Evolutionary conservation across 1,139 yeast species (phyloP).

Genomic region (Hyphopichia burtonii): DNA sequence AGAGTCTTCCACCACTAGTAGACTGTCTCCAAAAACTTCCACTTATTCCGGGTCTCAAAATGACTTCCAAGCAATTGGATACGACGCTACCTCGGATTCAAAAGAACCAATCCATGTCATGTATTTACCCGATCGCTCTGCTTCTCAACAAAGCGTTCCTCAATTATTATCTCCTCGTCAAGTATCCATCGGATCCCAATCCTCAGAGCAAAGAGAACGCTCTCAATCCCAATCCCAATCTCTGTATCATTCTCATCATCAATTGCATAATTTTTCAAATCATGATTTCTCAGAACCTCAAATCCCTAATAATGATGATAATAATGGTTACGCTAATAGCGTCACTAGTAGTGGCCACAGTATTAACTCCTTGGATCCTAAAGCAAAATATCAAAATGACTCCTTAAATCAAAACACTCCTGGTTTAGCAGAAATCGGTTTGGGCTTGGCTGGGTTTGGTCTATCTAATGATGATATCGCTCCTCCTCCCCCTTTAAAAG

Average conservation of each 20-base stretch:
- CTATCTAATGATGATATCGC: constrained; percentile 24
- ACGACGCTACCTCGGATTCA: constrained; percentile 20
- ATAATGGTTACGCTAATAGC: constrained; percentile 9
- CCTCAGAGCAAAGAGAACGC: constrained; percentile 8
- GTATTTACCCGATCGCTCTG: constrained; percentile 23
- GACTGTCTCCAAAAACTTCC: neutral
- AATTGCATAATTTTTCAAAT: neutral
- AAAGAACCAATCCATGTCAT: constrained; percentile 32
- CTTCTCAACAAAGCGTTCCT: neutral
- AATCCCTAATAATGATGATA: constrained; percentile 1
- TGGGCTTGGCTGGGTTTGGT: constrained; percentile 25
- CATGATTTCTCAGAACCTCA: neutral
- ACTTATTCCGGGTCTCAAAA: neutral
- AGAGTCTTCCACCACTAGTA: neutral
- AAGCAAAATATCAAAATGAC: constrained; percentile 10
- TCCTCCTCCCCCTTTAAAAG: constrained; percentile 16
- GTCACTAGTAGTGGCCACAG: constrained; percentile 16
- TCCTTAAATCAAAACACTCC: constrained; percentile 1
- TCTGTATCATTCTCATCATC: neutral
- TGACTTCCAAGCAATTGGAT: constrained; percentile 36
- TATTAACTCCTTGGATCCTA: constrained; percentile 33
- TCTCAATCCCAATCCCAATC: constrained; percentile 3
- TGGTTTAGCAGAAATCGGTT: constrained; percentile 17
- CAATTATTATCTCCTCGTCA: constrained; percentile 12
- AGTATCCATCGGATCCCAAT: constrained; percentile 15